Evolutionary conservation across 2,329 filamentous ascomycete species (phyloP).

Genomic region (Nothopassalora personata): DNA sequence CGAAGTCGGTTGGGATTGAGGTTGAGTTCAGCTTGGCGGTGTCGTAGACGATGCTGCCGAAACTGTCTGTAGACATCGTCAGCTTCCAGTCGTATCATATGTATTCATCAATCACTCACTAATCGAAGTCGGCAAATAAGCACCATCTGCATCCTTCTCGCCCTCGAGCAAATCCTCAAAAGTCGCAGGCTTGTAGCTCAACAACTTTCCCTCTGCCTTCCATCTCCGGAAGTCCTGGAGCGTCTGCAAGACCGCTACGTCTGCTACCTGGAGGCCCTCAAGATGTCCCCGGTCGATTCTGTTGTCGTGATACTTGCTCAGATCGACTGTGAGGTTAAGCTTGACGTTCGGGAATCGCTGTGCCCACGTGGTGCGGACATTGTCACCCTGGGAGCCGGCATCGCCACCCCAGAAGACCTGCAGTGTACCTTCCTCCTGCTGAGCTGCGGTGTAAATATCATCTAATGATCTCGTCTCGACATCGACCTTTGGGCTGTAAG

Average conservation of each 20-base stretch:
- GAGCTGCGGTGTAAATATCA: slow-evolving; percentile 47
- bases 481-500: not conserved
- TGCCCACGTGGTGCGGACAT: slow-evolving; percentile 43
- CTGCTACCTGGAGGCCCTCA: slow-evolving; percentile 39
- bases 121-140: slow-evolving; percentile 42
- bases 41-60: slow-evolving; percentile 29
- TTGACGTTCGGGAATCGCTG: slow-evolving; percentile 46
- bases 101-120: slow-evolving; percentile 24
- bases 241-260: slow-evolving; percentile 48
- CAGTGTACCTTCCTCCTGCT: slow-evolving; percentile 44
- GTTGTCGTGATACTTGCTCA: slow-evolving; percentile 52
- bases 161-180: slow-evolving; percentile 42
- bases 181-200: slow-evolving; percentile 47
- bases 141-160: slow-evolving; percentile 41
- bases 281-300: slow-evolving; percentile 36
- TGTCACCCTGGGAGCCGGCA: slow-evolving; percentile 32
- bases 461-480: not conserved
- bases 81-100: no score
- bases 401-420: slow-evolving; percentile 42
- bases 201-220: slow-evolving; percentile 43
- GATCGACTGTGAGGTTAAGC: slow-evolving; percentile 51
- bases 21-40: slow-evolving; percentile 32
- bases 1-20: slow-evolving; percentile 36
- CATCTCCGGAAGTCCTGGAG: slow-evolving; percentile 50
- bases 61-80: not conserved